Base-by-base conservation (phyloP, 192 early-diverging fungal genomes). In the Coemansia sp. region DNA sequence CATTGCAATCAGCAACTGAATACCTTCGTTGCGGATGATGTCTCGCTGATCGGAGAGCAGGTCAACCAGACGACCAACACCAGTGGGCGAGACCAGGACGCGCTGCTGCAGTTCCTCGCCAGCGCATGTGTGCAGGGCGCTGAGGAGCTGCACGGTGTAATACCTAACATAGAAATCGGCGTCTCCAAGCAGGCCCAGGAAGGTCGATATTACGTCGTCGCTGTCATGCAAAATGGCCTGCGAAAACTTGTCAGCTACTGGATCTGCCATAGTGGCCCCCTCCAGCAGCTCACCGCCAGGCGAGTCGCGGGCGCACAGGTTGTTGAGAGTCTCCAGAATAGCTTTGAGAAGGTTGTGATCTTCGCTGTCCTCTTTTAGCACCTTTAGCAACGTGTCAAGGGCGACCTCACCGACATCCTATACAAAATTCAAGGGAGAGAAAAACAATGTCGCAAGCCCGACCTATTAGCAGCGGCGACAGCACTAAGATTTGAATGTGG, bases 151-250 rank as follows among this genome's bases (percentile, higher is more conserved):
- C 35, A 97, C 89, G 14, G 93, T 85, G 56, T 93, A 86, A 81
- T 92, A 97, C n/a, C 95, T 85, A 45, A 97, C 90, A 63, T 97
- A 95, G 80, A 95, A 99, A 66, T 99, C 94, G 42, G 87, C 84
- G 65, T 96, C 94, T 42, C 93, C 92, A 2, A 97, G 84, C 62
- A 95, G 86, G 68, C 93, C 94, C 34, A 99, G 78, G 23, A 99
- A 76, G 3, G 90, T 71, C 5, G 91, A 84, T 28, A 99, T 90
- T 65, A 94, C 89, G 16, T 77, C 60, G 14, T 84, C 75, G 60
- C 74, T 68, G 59, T 76, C 70, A 39, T 67, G 67, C 13, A 82
- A 40, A 14, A 81, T 71, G 10, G 60, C 43, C 38, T 82, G 79
- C 20, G 79, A 67, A 28, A 82, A 76, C 39, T 59, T 48, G 76